Evolutionary conservation across 2,329 filamentous ascomycete genomes (phyloP).

Genomic region (Clarireedia paspali): DNA sequence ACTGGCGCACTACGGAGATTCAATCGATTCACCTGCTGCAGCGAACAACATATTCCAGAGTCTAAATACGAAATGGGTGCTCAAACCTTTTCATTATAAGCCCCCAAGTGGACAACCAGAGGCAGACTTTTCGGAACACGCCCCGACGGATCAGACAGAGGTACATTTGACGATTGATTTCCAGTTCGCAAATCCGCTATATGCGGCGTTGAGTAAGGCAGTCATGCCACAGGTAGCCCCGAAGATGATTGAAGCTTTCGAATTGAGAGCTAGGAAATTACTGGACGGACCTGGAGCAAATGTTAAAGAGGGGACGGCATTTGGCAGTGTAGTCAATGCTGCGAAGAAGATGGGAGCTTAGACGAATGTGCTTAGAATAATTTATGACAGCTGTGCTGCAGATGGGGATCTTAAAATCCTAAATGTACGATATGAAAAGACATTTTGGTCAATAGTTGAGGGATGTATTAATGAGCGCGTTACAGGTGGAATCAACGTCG

Average conservation of each 20-base stretch:
- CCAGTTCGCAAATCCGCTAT: conserved; percentile 82
- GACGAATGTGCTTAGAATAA: neutral
- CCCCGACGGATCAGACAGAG: conserved; percentile 49
- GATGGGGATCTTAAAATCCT: no score
- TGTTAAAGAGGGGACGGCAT: conserved; percentile 1
- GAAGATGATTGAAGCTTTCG: conserved; percentile 90
- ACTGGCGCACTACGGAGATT: conserved; percentile 35
- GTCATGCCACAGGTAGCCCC: conserved; percentile 78
- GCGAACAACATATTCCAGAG: conserved; percentile 55
- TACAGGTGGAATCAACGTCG: no score
- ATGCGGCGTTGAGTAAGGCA: conserved; percentile 71
- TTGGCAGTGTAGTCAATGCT: conserved; percentile 1
- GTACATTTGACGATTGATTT: conserved; percentile 73
- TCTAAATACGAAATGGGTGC: conserved; percentile 62
- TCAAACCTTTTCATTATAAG: conserved; percentile 43
- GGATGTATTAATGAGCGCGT: no score
- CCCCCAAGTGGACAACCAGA: conserved; percentile 32
- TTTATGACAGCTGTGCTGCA: no score
- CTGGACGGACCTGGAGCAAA: conserved; percentile 29
- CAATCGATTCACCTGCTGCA: conserved; percentile 31
- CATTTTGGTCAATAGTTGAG: no score
- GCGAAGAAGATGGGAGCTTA: conserved; percentile 9
- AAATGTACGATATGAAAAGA: no score
- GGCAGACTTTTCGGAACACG: conserved; percentile 22
- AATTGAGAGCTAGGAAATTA: conserved; percentile 63